These are phyloP conservation scores for Agaricus sinodeliciosus DNA, from an alignment of 768 basidiomycete genomes.

Conservation along the genomic window DNA sequence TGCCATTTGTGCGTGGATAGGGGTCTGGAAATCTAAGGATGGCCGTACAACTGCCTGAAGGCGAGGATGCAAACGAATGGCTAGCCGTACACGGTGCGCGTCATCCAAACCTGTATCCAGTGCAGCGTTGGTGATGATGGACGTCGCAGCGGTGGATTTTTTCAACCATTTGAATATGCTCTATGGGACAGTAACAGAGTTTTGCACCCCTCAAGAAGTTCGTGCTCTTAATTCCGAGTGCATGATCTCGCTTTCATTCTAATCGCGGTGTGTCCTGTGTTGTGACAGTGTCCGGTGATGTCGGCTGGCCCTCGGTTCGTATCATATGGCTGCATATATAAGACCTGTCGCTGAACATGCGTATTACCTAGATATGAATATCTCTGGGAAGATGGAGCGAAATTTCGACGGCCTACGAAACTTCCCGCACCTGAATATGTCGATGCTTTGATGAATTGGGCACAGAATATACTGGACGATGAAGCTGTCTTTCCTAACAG, in stretches of 20 bases:
- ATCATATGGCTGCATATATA: neutral
- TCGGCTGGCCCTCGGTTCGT: slow-evolving; percentile 87
- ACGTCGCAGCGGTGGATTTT: slow-evolving; percentile 83
- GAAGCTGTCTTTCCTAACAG: slow-evolving; percentile 90
- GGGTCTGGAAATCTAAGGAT: slow-evolving; percentile 92
- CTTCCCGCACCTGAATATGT: slow-evolving; percentile 95
- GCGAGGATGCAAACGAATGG: slow-evolving; percentile 98
- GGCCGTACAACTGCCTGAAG: slow-evolving; percentile 92
- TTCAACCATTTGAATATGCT: slow-evolving; percentile 99
- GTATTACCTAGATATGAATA: slow-evolving; percentile 71
- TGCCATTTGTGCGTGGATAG: slow-evolving; percentile 30
- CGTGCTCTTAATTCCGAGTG: slow-evolving; percentile 16
- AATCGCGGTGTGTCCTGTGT: neutral
- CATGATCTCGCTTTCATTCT: slow-evolving; percentile 4
- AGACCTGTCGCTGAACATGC: neutral
- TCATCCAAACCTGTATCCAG: neutral
- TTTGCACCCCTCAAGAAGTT: slow-evolving; percentile 92
- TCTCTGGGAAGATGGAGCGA: slow-evolving; percentile 88
- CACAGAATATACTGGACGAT: slow-evolving; percentile 88
- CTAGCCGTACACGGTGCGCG: slow-evolving; percentile 93
- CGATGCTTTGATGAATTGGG: slow-evolving; percentile 98
- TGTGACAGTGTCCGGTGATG: slow-evolving; percentile 84
- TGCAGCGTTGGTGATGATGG: neutral
- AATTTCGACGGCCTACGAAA: slow-evolving; percentile 87
- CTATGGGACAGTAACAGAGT: slow-evolving; percentile 97